These are phyloP conservation scores for Mesotaenium endlicherianum DNA, from an alignment of 139 green algal species.

Conservation along the genomic window DNA sequence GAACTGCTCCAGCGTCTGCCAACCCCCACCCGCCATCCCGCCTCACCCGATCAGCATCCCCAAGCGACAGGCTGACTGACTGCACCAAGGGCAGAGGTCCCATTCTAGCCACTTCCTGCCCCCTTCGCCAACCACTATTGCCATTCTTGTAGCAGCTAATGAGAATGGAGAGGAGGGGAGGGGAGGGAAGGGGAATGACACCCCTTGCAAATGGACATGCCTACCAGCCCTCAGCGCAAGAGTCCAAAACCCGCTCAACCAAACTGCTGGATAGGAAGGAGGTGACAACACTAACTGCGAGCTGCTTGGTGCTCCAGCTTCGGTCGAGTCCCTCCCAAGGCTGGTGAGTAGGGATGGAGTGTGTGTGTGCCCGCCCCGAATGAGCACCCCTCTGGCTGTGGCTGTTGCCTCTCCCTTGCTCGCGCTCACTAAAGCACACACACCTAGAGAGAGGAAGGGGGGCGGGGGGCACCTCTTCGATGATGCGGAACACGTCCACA, in stretches of 20 bases:
- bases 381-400: neutral
- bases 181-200: neutral
- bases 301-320: neutral
- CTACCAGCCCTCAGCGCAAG: no score
- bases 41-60: neutral
- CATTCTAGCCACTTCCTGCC: neutral
- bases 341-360: neutral
- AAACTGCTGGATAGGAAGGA: neutral
- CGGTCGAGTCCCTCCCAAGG: neutral
- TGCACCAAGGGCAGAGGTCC: neutral
- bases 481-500: conserved; percentile 17
- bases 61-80: neutral
- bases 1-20: conserved; percentile 42
- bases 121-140: neutral
- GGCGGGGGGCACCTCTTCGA: neutral
- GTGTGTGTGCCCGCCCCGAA: neutral
- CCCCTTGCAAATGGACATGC: no score
- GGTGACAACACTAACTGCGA: neutral
- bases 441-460: neutral
- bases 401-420: no score
- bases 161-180: neutral
- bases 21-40: no score
- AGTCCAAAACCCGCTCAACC: no score
- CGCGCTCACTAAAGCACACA: no score
- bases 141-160: no score